Evolutionary conservation across 805 yeast genomes (phyloP).

Genomic region (Wickerhamomyces bovis): DNA sequence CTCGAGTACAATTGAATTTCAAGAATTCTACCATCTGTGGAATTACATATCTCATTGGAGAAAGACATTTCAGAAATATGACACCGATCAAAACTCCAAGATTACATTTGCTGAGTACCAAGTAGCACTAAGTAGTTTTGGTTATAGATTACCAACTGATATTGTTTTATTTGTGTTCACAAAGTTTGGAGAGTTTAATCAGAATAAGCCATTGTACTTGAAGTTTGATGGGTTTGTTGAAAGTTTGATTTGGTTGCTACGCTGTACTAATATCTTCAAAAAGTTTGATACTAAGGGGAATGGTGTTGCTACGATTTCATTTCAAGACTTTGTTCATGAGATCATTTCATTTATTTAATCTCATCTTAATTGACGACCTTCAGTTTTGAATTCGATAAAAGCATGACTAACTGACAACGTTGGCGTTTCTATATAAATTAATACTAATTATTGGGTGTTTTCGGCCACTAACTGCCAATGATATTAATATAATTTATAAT

Average conservation of each 20-base stretch:
- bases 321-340: constrained; percentile 60
- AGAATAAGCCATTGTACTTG: constrained; percentile 33
- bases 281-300: constrained; percentile 69
- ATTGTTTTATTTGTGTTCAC: constrained; percentile 53
- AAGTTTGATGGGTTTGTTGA: constrained; percentile 82
- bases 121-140: constrained; percentile 55
- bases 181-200: constrained; percentile 39
- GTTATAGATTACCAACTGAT: constrained; percentile 53
- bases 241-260: constrained; percentile 66
- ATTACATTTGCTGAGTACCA: constrained; percentile 64
- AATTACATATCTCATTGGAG: constrained; percentile 63
- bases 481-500: too few species aligned
- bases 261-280: constrained; percentile 73
- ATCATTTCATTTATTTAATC: constrained; percentile 31
- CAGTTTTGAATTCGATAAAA: too few species aligned
- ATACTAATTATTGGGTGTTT: too few species aligned
- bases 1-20: constrained; percentile 41
- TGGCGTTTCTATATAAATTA: too few species aligned
- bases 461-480: too few species aligned
- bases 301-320: constrained; percentile 63
- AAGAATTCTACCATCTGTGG: constrained; percentile 65
- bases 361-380: neutral
- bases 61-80: constrained; percentile 55
- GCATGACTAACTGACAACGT: too few species aligned
- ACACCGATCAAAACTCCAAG: constrained; percentile 49